Conservation (phyloP, 176 grass and related monocot genomes). For the Cenchrus fungigraminus region DNA sequence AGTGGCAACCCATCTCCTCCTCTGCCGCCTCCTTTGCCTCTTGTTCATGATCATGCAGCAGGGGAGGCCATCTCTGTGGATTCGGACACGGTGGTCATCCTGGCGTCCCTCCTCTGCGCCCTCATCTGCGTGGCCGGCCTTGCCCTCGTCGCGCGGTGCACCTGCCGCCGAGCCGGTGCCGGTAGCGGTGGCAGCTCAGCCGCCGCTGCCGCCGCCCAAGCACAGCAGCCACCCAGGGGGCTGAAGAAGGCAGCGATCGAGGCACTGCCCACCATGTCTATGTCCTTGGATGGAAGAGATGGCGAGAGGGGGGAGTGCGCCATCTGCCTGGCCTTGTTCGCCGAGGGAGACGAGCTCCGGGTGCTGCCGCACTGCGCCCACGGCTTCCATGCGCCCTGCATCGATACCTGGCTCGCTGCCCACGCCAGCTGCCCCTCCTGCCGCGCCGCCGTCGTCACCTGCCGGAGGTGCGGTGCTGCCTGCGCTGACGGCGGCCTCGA, state of each 20-base stretch:
- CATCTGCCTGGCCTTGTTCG: conserved; percentile 62
- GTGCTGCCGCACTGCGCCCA: conserved; percentile 67
- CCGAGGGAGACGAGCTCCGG: conserved; percentile 53
- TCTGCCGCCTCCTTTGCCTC: too few species aligned
- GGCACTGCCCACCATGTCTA: conserved; percentile 49
- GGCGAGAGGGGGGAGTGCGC: conserved; percentile 31
- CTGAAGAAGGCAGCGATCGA: conserved; percentile 69
- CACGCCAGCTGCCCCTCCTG: conserved; percentile 60
- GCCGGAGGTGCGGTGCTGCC: conserved; percentile 54
- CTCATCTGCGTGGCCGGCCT: conserved; percentile 70
- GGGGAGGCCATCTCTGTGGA: conserved; percentile 47
- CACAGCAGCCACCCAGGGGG: conserved; percentile 33
- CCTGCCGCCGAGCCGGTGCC: conserved; percentile 23
- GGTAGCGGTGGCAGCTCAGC: too few species aligned
- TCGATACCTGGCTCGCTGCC: conserved; percentile 62
- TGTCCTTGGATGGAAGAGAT: neutral
- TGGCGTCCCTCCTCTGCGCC: conserved; percentile 65
- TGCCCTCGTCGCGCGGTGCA: conserved; percentile 62
- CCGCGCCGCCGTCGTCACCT: conserved; percentile 30
- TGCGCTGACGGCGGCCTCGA: neutral
- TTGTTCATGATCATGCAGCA: neutral
- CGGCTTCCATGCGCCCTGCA: conserved; percentile 56
- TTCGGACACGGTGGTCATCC: conserved; percentile 72
- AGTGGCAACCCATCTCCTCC: neutral
- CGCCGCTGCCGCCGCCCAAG: neutral